Base-by-base conservation (phyloP, 805 yeast species). In the Cyberlindnera galapagoensis region DNA sequence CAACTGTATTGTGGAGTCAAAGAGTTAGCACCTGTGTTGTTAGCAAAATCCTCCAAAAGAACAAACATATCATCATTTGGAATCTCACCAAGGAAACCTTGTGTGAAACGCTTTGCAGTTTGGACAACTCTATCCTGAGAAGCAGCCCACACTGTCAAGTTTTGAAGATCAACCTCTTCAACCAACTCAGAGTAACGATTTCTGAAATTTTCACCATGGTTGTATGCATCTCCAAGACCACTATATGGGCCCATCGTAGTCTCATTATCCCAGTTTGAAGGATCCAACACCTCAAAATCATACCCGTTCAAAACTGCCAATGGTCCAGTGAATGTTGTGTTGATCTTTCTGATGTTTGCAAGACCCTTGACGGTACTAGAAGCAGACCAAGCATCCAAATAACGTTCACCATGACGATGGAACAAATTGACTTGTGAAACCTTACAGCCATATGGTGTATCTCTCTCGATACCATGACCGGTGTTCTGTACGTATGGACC, bases 361-460 rank as follows among this genome's bases (percentile, higher is more conserved):
- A 51, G 49, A 5, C 55, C 33, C 1, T 15, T 8, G 16, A 21
- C 23, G 20, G 34, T 34, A 10, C 44, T 36, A 11, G 54, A 42
- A 18, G 50, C 57, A 4, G 65, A 58, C 11, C 62, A 56, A 3
- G 46, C 52, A 4, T 80, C 68, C 4, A 84, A 86, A 48, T 65
- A 81, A 42, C 94, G 63, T 53, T 83, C 90, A 15, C 90, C 94
- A 49, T 85, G 94, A 42, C 81, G 62, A 36, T 60, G 54, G 19
- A 67, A 41, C 40, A 67, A 48, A 38, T 68, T 68, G 13, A 14
- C 80, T 48, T 75, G 80, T 39, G 71, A 73, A 27, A 74, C 60
- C 0, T 53, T 43, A 49, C 80, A 73, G 21, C 63, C 63, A 1
- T 44, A 52, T 11, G 83, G 83, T 2, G 69, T 54, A 15, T 69